Evolutionary conservation across 1,284 basidiomycete species (phyloP).

Genomic region (Fomitopsis palustris): DNA sequence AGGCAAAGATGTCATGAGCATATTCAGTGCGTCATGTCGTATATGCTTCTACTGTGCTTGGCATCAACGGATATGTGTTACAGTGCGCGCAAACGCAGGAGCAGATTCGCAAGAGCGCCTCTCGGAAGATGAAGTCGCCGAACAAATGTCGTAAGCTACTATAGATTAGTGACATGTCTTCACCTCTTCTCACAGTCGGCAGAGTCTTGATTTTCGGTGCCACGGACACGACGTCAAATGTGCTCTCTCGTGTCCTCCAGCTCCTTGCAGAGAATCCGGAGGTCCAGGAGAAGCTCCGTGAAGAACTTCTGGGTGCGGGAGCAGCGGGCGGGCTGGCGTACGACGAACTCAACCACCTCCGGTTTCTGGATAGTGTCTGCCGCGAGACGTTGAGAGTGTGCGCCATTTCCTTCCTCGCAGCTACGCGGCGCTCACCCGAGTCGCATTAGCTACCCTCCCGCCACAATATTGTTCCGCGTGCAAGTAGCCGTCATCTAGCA

Average conservation of each 20-base stretch:
- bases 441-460: slow-evolving; percentile 1
- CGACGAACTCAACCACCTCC: slow-evolving; percentile 18
- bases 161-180: too few relatives aligned
- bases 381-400: slow-evolving; percentile 22
- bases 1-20: slow-evolving; percentile 28
- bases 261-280: slow-evolving; percentile 16
- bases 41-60: too few relatives aligned
- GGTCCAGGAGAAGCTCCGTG: slow-evolving; percentile 17
- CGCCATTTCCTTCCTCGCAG: neutral
- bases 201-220: slow-evolving; percentile 21
- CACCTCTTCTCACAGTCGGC: too few relatives aligned
- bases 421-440: neutral
- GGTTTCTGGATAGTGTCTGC: slow-evolving; percentile 20
- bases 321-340: slow-evolving; percentile 15
- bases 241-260: slow-evolving; percentile 15
- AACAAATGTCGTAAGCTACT: slow-evolving; percentile 29
- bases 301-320: slow-evolving; percentile 15
- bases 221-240: slow-evolving; percentile 21
- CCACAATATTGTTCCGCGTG: neutral
- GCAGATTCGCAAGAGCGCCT: slow-evolving; percentile 18
- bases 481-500: neutral
- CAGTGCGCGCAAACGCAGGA: slow-evolving; percentile 26
- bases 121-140: slow-evolving; percentile 26
- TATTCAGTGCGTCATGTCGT: slow-evolving; percentile 18
- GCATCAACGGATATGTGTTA: neutral